A percentile compares a stretch with the other conserved stretches of the same genome.
Evolutionary conservation across 2,329 filamentous ascomycete species (phyloP).

Genomic region (Aspergillus sp.): DNA sequence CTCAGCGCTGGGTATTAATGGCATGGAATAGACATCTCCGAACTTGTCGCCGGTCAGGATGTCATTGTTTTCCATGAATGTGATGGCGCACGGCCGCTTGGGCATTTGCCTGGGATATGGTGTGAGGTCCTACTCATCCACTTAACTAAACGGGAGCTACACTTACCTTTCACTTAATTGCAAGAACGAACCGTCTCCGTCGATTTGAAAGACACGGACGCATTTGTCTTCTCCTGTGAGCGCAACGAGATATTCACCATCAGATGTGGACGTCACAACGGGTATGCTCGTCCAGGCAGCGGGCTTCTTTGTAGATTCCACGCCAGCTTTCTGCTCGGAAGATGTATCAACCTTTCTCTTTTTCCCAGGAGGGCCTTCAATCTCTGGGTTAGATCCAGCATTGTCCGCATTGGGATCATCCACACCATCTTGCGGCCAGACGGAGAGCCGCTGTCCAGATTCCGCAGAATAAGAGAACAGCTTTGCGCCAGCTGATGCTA

Average conservation of each 20-base stretch:
- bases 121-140: constrained; percentile 9
- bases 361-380: constrained; percentile 44
- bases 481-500: constrained; percentile 71
- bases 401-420: constrained; percentile 17
- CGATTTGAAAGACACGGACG: constrained; percentile 76
- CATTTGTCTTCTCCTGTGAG: constrained; percentile 91
- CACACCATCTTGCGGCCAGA: constrained; percentile 54
- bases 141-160: background rate
- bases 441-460: constrained; percentile 59
- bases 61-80: constrained; percentile 67
- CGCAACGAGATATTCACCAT: constrained; percentile 69
- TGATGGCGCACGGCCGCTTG: constrained; percentile 79
- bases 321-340: constrained; percentile 18
- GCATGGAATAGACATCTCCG: constrained; percentile 89
- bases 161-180: constrained; percentile 71
- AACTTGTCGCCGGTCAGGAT: constrained; percentile 93
- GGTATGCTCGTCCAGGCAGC: constrained; percentile 62
- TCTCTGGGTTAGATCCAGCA: constrained; percentile 25
- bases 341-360: constrained; percentile 41
- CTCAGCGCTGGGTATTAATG: constrained; percentile 56
- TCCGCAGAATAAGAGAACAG: constrained; percentile 66
- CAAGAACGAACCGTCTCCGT: constrained; percentile 59
- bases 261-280: constrained; percentile 62
- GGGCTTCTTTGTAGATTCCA: constrained; percentile 23
- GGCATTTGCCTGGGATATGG: constrained; percentile 67